Conservation (phyloP, 345 rosid species). For the Eucalyptus pauciflora region DNA sequence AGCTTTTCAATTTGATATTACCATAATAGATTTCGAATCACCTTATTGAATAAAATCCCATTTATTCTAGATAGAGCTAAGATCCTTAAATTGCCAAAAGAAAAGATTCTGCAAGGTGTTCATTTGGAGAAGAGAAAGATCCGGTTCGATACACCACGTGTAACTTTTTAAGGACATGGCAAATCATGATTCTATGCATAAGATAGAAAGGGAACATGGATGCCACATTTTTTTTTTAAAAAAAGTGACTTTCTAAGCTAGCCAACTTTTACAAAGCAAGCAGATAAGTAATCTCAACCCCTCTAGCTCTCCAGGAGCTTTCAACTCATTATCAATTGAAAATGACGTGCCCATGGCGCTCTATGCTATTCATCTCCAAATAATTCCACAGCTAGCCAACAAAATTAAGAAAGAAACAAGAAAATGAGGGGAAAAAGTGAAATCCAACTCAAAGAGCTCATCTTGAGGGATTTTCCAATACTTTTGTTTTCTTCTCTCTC, state of each 20-base stretch:
- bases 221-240: background rate
- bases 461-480: background rate
- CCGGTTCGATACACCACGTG: background rate
- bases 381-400: background rate
- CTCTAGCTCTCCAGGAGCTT: background rate
- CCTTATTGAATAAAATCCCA: background rate
- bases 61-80: background rate
- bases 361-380: background rate
- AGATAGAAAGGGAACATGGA: background rate
- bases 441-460: background rate
- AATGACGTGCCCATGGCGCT: background rate
- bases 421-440: background rate
- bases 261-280: background rate
- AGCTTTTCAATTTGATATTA: background rate
- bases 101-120: background rate
- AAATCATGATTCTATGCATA: background rate
- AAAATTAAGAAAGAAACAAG: background rate
- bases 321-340: background rate
- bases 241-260: background rate
- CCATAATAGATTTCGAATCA: background rate
- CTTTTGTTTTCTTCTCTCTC: background rate
- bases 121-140: background rate
- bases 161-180: background rate
- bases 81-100: background rate
- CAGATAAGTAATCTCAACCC: background rate